phyloP scores from a whole-genome alignment of 2,329 filamentous ascomycete genomes.

The Aspergillus pseudoterreus region DNA sequence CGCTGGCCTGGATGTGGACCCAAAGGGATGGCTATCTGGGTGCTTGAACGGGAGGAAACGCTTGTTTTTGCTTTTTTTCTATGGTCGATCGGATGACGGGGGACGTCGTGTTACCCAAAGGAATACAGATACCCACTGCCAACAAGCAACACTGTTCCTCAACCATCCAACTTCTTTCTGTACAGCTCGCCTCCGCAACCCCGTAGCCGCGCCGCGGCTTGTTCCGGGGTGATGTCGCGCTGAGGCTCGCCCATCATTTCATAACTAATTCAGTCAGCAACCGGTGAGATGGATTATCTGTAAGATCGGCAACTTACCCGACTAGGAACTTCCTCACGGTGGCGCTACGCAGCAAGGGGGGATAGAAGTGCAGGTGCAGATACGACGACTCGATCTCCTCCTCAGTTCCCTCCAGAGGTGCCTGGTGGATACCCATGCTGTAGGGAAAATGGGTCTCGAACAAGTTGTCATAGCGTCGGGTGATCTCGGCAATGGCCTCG shows the following conservation, averaged over 20 bases:
- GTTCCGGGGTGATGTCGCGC: constrained; percentile 94
- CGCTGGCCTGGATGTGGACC: constrained; percentile 58
- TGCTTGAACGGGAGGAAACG: constrained; percentile 9
- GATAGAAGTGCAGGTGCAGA: constrained; percentile 97
- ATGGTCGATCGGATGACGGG: too few species aligned
- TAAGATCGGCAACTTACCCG: constrained; percentile 48
- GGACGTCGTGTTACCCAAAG: too few species aligned
- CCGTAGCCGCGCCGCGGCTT: constrained; percentile 75
- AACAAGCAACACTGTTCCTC: constrained; percentile 10
- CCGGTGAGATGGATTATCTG: background rate
- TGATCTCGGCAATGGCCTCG: constrained; percentile 81
- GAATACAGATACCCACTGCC: constrained; percentile 4
- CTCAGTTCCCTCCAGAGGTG: constrained; percentile 73
- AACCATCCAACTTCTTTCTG: constrained; percentile 56
- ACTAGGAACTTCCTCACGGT: constrained; percentile 96
- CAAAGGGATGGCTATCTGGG: constrained; percentile 48
- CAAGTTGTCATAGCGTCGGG: constrained; percentile 89
- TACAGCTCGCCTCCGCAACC: constrained; percentile 80
- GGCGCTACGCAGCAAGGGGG: constrained; percentile 83
- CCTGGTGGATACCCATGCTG: constrained; percentile 94
- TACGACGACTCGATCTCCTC: constrained; percentile 86
- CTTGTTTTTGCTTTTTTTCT: constrained; percentile 9
- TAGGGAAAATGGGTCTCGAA: constrained; percentile 98
- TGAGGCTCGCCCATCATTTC: constrained; percentile 98
- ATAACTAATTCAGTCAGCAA: constrained; percentile 50